Base-by-base conservation (phyloP, 1,139 yeast genomes). In the Pichia terricola region DNA sequence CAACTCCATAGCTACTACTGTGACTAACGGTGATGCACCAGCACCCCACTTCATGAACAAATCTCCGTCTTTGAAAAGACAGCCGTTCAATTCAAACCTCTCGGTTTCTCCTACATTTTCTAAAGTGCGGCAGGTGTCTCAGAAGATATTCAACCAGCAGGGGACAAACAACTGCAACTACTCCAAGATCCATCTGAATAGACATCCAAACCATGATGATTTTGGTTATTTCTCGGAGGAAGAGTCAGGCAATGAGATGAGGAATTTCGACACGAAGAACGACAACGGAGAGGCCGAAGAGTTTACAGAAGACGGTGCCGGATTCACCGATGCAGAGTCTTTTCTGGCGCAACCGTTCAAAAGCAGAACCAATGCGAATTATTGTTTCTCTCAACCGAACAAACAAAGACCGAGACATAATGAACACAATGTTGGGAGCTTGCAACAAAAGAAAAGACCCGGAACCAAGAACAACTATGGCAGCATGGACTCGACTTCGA, bases 251-350 rank as follows among this genome's bases (percentile, higher is more conserved):
- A 16, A 31, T 8, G 30, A 35, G 27, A 3, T 35, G 37, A 3
- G 38, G 28, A 16, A 26, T 37, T 22, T 26, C 26, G 11, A 22
- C 7, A 30, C 32, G 7, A 35, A 4, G 5, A 8, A 26, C 10
- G 28, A 32, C 26, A 46, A 49, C 28, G 49, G 47, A 11, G 43
- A 44, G 4, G 40, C 48, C 26, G 43, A 39, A 26, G 44, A 55
- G 36, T 8, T 8, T 30, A 11, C 11, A 11, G 11, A 11, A 30
- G 58, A 54, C 25, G 54, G 51, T 32, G 52, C 51, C 16, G 58
- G 53, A 27, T 34, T 53, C 2, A 48, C 53, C 27, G 58, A 56
- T 34, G 52, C 56, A 0, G 58, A 54, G 37, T 50, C 58, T 4
- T 42, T 50, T 26, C 35, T 56, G 6, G 50, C 55, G 22, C 48